A percentile compares a stretch with the other conserved stretches of the same genome.
Evolutionary conservation across 768 basidiomycete species (phyloP).

Genomic region (Naganishia antarctica): DNA sequence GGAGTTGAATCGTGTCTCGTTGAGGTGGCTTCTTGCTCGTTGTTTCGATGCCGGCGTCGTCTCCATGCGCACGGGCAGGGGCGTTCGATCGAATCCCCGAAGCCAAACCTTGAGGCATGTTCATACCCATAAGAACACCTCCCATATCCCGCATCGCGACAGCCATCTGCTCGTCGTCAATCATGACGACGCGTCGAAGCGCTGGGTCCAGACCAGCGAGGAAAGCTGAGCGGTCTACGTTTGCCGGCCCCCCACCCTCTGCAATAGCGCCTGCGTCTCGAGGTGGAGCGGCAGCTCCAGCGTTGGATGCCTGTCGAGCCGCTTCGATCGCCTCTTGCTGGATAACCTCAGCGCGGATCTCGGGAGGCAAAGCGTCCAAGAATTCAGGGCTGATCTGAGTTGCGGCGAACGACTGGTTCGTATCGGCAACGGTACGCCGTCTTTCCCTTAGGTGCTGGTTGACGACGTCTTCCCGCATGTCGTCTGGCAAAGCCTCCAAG

Average conservation of each 20-base stretch:
- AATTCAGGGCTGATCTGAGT: constrained; percentile 93
- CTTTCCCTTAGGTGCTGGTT: constrained; percentile 95
- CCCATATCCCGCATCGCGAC: constrained; percentile 66
- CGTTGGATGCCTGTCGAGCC: constrained; percentile 53
- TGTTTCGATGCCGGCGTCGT: constrained; percentile 11
- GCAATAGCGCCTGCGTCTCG: not conserved
- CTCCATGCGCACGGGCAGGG: not conserved
- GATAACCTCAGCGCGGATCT: constrained; percentile 92
- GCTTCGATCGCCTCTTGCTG: constrained; percentile 88
- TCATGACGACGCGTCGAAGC: constrained; percentile 80
- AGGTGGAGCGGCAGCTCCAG: not conserved
- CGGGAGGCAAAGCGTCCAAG: constrained; percentile 89
- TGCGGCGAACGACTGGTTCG: constrained; percentile 44
- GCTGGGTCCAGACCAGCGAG: constrained; percentile 86
- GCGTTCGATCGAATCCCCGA: not conserved
- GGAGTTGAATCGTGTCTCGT: constrained; percentile 85
- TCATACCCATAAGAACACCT: not conserved
- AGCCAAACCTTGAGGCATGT: not conserved
- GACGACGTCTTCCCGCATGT: constrained; percentile 96
- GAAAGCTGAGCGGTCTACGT: constrained; percentile 84
- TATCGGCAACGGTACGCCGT: constrained; percentile 63
- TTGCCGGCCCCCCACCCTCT: constrained; percentile 50
- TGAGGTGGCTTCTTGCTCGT: constrained; percentile 55
- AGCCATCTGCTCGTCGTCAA: constrained; percentile 59
- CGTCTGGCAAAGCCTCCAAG: constrained; percentile 93